A percentile compares a stretch with the other conserved stretches of the same genome.
These are phyloP conservation scores for Triangularia verruculosa DNA, from an alignment of 2,329 filamentous ascomycete genomes.

Conservation along the genomic window DNA sequence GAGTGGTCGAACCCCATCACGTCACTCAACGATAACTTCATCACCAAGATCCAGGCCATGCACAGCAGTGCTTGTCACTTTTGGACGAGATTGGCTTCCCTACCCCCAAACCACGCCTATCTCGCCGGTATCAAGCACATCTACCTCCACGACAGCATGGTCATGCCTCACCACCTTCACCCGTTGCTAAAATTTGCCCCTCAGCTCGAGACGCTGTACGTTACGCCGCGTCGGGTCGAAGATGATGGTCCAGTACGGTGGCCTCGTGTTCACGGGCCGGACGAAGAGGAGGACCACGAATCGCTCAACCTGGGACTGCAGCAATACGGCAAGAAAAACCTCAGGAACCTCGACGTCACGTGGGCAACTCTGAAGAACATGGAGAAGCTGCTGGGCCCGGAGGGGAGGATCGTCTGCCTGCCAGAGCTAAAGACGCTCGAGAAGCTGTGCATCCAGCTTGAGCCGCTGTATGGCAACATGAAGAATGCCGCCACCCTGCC, in stretches of 20 bases:
- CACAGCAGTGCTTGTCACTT: background rate
- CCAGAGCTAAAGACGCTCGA: constrained; percentile 22
- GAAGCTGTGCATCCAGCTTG: constrained; percentile 28
- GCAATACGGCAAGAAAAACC: constrained; percentile 19
- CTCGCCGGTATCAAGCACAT: constrained; percentile 24
- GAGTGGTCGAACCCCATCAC: constrained; percentile 16
- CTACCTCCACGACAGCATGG: constrained; percentile 28
- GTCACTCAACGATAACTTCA: background rate
- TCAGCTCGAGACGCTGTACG: constrained; percentile 29
- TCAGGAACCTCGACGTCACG: constrained; percentile 28
- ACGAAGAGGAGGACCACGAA: constrained; percentile 19
- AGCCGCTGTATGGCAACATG: constrained; percentile 23
- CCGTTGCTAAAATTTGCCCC: constrained; percentile 27
- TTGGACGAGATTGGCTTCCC: background rate
- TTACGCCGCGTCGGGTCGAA: constrained; percentile 20
- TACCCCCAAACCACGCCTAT: constrained; percentile 19
- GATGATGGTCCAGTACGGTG: background rate
- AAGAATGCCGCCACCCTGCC: constrained; percentile 9
- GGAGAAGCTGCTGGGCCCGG: constrained; percentile 23
- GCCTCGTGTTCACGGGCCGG: background rate
- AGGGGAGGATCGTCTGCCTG: constrained; percentile 27
- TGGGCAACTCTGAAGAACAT: constrained; percentile 26
- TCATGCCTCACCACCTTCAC: constrained; percentile 26
- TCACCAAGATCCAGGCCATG: background rate
- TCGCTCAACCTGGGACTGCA: constrained; percentile 26